A percentile compares a stretch with the other conserved stretches of the same genome.
Conservation (phyloP, 129 eudicot species). For the Chrysanthemum makinoi region DNA sequence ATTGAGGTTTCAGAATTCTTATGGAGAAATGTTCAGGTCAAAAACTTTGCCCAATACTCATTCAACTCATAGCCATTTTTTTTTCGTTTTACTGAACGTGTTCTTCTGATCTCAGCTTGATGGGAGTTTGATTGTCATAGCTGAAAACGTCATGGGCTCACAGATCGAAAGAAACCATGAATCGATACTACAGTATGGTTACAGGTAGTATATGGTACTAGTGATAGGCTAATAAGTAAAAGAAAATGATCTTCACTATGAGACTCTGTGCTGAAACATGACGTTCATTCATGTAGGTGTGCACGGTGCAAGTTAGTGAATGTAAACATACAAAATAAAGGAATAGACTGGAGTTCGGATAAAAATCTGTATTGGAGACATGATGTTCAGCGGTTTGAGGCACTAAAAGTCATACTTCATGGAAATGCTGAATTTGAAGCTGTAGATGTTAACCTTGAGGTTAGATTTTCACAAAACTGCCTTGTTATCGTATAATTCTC, state of each 20-base stretch:
- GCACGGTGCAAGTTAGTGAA: conserved; percentile 83
- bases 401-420: conserved; percentile 73
- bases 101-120: conserved; percentile 57
- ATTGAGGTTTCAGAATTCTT: conserved; percentile 85
- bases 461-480: conserved; percentile 21
- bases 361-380: conserved; percentile 87
- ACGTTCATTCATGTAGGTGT: conserved; percentile 51
- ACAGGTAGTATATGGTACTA: conserved; percentile 46
- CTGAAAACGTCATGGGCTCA: conserved; percentile 82
- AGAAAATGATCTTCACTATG: background rate
- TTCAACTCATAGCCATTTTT: background rate
- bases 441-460: conserved; percentile 73
- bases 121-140: conserved; percentile 76
- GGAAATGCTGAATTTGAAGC: conserved; percentile 99
- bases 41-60: background rate
- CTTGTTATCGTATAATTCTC: conserved; percentile 7
- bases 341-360: conserved; percentile 85
- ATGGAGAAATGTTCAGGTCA: conserved; percentile 92
- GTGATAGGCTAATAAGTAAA: conserved; percentile 1
- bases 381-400: conserved; percentile 74
- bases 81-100: conserved; percentile 24
- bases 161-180: conserved; percentile 47
- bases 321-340: conserved; percentile 67
- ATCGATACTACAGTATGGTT: conserved; percentile 73
- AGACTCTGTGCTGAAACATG: conserved; percentile 13